phyloP scores from a whole-genome alignment of 345 rosid genomes.

The Barbarea vulgaris region DNA sequence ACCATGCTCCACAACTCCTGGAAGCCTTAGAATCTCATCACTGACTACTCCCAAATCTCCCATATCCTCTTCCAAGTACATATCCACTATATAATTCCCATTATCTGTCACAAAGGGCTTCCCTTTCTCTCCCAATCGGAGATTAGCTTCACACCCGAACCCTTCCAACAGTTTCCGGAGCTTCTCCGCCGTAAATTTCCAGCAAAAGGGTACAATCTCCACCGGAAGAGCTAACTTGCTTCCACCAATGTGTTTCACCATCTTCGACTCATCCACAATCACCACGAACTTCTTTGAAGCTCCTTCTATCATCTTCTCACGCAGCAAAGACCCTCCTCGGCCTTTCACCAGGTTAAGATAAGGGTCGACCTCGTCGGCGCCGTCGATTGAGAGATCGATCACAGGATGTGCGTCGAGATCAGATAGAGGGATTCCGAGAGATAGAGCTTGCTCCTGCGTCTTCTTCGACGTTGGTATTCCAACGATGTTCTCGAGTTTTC shows the following conservation, averaged over 20 bases:
- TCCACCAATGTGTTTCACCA: constrained; percentile 69
- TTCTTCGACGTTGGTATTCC: constrained; percentile 88
- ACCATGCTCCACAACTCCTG: constrained; percentile 93
- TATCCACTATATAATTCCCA: constrained; percentile 77
- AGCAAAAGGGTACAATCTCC: constrained; percentile 83
- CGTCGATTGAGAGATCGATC: constrained; percentile 89
- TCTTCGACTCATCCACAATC: constrained; percentile 70
- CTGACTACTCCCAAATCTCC: constrained; percentile 75
- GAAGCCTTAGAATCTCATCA: constrained; percentile 72
- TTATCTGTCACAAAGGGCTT: constrained; percentile 80
- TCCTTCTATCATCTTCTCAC: constrained; percentile 96
- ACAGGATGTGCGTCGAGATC: constrained; percentile 73
- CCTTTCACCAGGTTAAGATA: constrained; percentile 84
- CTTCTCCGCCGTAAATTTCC: constrained; percentile 67
- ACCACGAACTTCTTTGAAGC: constrained; percentile 75
- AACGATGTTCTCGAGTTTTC: constrained; percentile 63
- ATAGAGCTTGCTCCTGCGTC: constrained; percentile 77
- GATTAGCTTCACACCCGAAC: constrained; percentile 63
- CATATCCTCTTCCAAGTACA: constrained; percentile 69
- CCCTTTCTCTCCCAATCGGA: constrained; percentile 37
- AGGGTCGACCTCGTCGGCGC: constrained; percentile 96
- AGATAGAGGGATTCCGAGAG: constrained; percentile 79
- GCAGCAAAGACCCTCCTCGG: constrained; percentile 82
- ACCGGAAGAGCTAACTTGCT: constrained; percentile 83
- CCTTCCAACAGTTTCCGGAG: constrained; percentile 54